Base-by-base conservation (phyloP, 2,329 filamentous ascomycete species). In the Shiraia bambusicola region DNA sequence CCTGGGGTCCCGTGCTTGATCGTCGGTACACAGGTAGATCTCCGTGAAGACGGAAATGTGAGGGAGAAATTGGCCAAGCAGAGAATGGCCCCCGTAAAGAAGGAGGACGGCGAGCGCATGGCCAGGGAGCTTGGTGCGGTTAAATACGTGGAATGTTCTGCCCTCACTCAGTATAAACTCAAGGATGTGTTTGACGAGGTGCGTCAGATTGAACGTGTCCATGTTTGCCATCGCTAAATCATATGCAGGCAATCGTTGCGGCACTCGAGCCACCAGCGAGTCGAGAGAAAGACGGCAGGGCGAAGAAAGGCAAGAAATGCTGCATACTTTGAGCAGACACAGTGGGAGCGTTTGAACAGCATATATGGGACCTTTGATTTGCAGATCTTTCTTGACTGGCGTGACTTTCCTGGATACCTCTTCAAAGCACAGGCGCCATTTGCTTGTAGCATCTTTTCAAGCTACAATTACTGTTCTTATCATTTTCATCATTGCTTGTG, bases 171-270 rank as follows among this genome's bases (percentile, higher is more conserved):
- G 76, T 96, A 91, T 76, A 96, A 96, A 75, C 76, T 98, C 55
- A 98, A 98, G 79, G 93, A 97, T 67, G 93, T 98, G 13, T 98
- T 98, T 72, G 93, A 98, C 65, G 93, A 97, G 87, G 91, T 95
- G 80, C 59, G 80, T 12, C 14, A 2, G 16, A 14, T 1, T 17
- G 16, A 8, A 9, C 15, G 22, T 5, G n/a, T 11, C 25, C 16
- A 27, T 35, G 26, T 16, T 29, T 16, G 14, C 7, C 22, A 30
- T 16, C 13, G 34, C 44, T 61, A 42, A 56, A 22, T 8, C 35
- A 19, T 32, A 15, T 28, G 3, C 51, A 95, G 91, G 92, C 92
- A 19, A 97, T 97, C 61, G 92, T 97, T 53, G 92, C 92, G 51
- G 92, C 92, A 29, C 78, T 97, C 52, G 92, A 97, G 72, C 92